Percentiles rank a stretch among this genome's conserved stretches.
phyloP scores from a whole-genome alignment of 169 alveolate genomes.

The Eimeria acervulina region DNA sequence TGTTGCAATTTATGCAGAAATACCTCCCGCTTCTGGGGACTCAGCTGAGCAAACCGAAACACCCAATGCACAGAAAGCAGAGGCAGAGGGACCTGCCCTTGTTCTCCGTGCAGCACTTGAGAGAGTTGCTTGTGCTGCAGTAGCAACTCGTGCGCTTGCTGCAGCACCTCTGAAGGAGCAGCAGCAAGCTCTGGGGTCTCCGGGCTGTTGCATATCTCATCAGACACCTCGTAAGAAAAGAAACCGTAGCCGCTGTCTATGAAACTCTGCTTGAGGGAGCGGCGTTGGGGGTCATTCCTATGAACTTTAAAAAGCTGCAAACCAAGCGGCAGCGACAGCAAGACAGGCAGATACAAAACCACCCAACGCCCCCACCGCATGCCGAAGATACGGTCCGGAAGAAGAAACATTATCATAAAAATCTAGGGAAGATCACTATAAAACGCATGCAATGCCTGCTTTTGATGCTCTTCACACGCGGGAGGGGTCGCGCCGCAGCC shows the following conservation, averaged over 20 bases:
- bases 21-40: conserved; percentile 18
- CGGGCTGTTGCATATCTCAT: conserved; percentile 41
- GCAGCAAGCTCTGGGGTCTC: conserved; percentile 18
- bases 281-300: neutral
- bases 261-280: conserved; percentile 1
- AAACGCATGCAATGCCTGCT: neutral
- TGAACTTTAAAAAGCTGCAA: conserved; percentile 6
- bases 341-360: neutral
- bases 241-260: conserved; percentile 58
- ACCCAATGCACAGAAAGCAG: conserved; percentile 43
- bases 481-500: too few species aligned
- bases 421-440: neutral
- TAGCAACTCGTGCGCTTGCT: conserved; percentile 67
- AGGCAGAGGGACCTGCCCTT: neutral
- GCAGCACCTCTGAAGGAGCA: conserved; percentile 66
- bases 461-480: neutral
- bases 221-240: conserved; percentile 43
- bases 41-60: conserved; percentile 22
- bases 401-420: neutral
- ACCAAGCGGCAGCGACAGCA: neutral
- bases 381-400: neutral
- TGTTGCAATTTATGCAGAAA: neutral
- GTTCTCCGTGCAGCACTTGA: neutral
- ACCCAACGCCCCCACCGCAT: conserved; percentile 49
- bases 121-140: conserved; percentile 16